phyloP scores from a whole-genome alignment of 495 filamentous ascomycete species.

The Penicillium robsamsonii region DNA sequence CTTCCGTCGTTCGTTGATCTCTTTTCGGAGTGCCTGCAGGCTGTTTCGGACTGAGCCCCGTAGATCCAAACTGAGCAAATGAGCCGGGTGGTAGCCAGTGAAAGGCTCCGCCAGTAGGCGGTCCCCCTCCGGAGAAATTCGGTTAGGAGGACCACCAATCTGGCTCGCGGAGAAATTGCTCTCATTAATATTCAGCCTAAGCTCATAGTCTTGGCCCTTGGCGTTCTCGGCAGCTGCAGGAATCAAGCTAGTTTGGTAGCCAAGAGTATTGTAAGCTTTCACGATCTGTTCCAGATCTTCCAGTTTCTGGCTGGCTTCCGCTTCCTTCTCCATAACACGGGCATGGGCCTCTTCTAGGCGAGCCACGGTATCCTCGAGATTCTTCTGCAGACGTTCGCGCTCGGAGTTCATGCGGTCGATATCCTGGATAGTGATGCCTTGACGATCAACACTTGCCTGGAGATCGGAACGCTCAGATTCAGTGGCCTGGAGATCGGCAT shows the following conservation, averaged over 20 bases:
- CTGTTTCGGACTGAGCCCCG: conserved; percentile 74
- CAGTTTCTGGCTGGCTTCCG: conserved; percentile 75
- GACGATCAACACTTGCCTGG: conserved; percentile 81
- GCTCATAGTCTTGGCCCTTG: conserved; percentile 78
- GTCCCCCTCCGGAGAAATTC: conserved; percentile 51
- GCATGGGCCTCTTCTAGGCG: conserved; percentile 80
- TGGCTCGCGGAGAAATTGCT: conserved; percentile 76
- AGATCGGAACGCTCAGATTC: conserved; percentile 78
- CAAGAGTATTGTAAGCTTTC: conserved; percentile 87
- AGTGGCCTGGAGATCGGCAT: conserved; percentile 70
- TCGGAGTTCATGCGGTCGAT: conserved; percentile 98
- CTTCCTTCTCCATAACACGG: conserved; percentile 77
- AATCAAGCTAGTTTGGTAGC: conserved; percentile 88
- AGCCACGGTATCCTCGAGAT: conserved; percentile 67
- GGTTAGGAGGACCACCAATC: conserved; percentile 53
- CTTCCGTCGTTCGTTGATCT: conserved; percentile 82
- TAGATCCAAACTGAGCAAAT: conserved; percentile 83
- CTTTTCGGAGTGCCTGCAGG: conserved; percentile 75
- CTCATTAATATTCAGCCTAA: conserved; percentile 71
- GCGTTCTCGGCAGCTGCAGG: conserved; percentile 81
- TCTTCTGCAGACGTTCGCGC: conserved; percentile 84
- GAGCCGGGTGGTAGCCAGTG: conserved; percentile 84
- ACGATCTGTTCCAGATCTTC: conserved; percentile 85
- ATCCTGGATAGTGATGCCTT: conserved; percentile 92
- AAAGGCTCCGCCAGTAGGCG: conserved; percentile 75